Conservation (phyloP, 2,329 filamentous ascomycete genomes). For the Talaromyces sp. region DNA sequence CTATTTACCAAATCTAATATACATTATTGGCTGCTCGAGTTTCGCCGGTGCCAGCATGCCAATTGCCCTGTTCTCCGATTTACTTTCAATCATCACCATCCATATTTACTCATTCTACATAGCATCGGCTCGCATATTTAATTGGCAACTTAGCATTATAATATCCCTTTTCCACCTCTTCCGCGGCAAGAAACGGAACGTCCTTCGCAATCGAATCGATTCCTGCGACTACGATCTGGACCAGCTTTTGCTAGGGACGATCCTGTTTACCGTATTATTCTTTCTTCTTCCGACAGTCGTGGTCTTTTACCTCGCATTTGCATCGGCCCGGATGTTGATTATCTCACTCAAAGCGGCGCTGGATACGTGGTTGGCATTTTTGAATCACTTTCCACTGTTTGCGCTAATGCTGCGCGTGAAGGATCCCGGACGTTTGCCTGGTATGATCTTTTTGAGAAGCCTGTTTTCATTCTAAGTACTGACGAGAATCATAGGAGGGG, state of each 20-base stretch:
- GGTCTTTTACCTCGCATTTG: slow-evolving; percentile 96
- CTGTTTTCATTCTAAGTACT: not conserved
- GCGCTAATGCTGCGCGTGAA: slow-evolving; percentile 94
- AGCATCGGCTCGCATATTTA: slow-evolving; percentile 92
- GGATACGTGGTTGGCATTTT: slow-evolving; percentile 84
- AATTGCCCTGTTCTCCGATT: slow-evolving; percentile 89
- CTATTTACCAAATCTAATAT: slow-evolving; percentile 78
- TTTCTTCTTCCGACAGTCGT: slow-evolving; percentile 92
- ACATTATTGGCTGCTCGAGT: slow-evolving; percentile 88
- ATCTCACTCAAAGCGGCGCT: slow-evolving; percentile 88
- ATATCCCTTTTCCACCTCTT: slow-evolving; percentile 98
- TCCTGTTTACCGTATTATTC: slow-evolving; percentile 91
- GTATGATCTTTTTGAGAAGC: slow-evolving; percentile 37
- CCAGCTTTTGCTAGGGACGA: slow-evolving; percentile 91
- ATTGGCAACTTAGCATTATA: slow-evolving; percentile 97
- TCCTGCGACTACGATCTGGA: slow-evolving; percentile 98
- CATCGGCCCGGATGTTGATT: slow-evolving; percentile 88
- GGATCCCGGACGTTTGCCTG: slow-evolving; percentile 83
- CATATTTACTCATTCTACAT: slow-evolving; percentile 99
- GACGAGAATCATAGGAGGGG: slow-evolving; percentile 57
- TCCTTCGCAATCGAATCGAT: slow-evolving; percentile 94
- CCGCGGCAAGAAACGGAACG: slow-evolving; percentile 95
- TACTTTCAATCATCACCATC: slow-evolving; percentile 84
- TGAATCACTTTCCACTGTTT: slow-evolving; percentile 97
- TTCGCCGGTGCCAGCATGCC: slow-evolving; percentile 97